Percentiles rank a stretch among this genome's conserved stretches.
These are phyloP conservation scores for Boletus patriciae DNA, from an alignment of 768 basidiomycete species.

Conservation along the genomic window DNA sequence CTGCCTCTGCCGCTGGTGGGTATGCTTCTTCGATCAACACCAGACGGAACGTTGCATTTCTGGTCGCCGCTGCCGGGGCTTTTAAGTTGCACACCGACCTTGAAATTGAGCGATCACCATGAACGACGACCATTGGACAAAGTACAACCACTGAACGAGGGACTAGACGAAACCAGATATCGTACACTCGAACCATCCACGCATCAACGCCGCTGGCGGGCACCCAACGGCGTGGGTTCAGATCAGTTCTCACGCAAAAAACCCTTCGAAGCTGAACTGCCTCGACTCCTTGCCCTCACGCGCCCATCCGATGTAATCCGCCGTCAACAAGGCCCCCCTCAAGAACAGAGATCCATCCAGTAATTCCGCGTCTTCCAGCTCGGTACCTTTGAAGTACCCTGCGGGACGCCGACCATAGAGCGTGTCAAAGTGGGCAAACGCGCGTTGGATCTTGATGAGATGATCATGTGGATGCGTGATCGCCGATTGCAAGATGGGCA, in stretches of 20 bases:
- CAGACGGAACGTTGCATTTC: no score
- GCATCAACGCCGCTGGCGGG: no score
- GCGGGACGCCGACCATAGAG: slow-evolving; percentile 30
- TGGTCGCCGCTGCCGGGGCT: no score
- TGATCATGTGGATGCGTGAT: slow-evolving; percentile 39
- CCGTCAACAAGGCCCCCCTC: slow-evolving; percentile 31
- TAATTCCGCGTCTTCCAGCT: slow-evolving; percentile 31
- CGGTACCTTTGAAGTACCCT: slow-evolving; percentile 31
- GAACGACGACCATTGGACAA: background rate
- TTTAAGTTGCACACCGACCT: no score
- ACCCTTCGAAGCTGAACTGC: slow-evolving; percentile 31
- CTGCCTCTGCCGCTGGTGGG: no score
- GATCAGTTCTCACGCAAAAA: slow-evolving; percentile 14
- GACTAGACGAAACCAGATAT: background rate
- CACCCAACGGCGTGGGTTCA: no score
- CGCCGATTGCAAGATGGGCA: slow-evolving; percentile 39
- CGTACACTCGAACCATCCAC: background rate
- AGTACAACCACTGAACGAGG: background rate
- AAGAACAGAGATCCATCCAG: slow-evolving; percentile 40
- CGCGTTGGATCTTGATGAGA: slow-evolving; percentile 33
- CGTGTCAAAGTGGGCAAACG: slow-evolving; percentile 35
- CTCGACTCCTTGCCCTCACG: slow-evolving; percentile 34
- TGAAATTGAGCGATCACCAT: no score
- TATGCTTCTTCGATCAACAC: no score
- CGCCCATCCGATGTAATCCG: slow-evolving; percentile 40